A percentile compares a stretch with the other conserved stretches of the same genome.
Evolutionary conservation across 305 asterid species (phyloP).

Genomic region (Fraxinus velutina): DNA sequence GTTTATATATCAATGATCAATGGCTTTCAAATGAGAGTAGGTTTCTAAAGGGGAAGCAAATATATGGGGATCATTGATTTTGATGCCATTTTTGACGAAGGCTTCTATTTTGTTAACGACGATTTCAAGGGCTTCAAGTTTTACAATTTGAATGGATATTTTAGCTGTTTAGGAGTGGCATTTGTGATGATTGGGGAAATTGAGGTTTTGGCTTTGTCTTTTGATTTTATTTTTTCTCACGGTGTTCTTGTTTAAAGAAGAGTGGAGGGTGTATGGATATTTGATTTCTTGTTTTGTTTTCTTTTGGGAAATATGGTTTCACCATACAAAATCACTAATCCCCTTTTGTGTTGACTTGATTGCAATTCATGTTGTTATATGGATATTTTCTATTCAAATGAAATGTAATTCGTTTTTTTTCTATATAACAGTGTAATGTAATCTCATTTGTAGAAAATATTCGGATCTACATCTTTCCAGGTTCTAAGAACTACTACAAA

Average conservation of each 20-base stretch:
- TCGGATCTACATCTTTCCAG: neutral
- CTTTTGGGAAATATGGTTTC: neutral
- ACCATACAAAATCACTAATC: too few relatives aligned
- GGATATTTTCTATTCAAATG: neutral
- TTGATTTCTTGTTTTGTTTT: neutral
- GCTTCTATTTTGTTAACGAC: constrained; percentile 49
- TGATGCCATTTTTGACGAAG: constrained; percentile 46
- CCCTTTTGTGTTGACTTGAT: neutral
- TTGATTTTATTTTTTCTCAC: constrained; percentile 26
- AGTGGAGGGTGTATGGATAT: neutral
- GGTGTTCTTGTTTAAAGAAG: constrained; percentile 12
- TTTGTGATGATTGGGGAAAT: constrained; percentile 50
- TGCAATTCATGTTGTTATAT: neutral
- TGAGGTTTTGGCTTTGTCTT: constrained; percentile 31
- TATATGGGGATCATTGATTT: constrained; percentile 53
- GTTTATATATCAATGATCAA: constrained; percentile 48
- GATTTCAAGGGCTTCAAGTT: constrained; percentile 59
- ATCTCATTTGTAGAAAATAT: too few relatives aligned
- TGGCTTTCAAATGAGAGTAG: constrained; percentile 58
- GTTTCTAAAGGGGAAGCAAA: constrained; percentile 75
- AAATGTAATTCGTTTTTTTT: neutral
- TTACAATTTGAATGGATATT: constrained; percentile 31
- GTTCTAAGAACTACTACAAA: neutral
- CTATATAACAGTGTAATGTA: neutral
- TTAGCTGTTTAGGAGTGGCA: constrained; percentile 41